Evolutionary conservation across 352 stramenopile genomes (phyloP).

Genomic region (Peronospora farinosa): DNA sequence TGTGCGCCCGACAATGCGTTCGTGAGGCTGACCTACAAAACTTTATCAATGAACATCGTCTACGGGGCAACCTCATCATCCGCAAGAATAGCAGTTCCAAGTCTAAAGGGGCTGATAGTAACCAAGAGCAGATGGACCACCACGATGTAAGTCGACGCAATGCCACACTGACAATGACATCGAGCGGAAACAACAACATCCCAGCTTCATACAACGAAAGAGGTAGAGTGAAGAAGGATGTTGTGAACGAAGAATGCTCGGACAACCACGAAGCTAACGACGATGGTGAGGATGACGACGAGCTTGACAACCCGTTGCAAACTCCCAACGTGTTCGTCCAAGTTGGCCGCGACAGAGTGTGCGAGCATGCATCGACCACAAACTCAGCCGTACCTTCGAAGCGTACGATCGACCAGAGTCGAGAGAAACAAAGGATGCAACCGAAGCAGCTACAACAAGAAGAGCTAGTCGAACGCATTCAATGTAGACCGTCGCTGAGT

Average conservation of each 20-base stretch:
- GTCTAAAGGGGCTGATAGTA: slow-evolving; percentile 9
- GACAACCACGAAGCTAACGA: slow-evolving; percentile 26
- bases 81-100: slow-evolving; percentile 26
- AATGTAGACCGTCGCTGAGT: slow-evolving; percentile 38
- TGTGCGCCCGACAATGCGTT: slow-evolving; percentile 70
- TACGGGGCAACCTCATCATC: slow-evolving; percentile 63
- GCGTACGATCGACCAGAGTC: slow-evolving; percentile 27
- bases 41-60: slow-evolving; percentile 74
- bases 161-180: slow-evolving; percentile 16
- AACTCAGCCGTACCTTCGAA: slow-evolving; percentile 37
- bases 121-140: slow-evolving; percentile 17
- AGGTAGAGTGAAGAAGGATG: slow-evolving; percentile 11
- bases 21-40: slow-evolving; percentile 72
- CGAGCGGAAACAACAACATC: slow-evolving; percentile 26
- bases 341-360: slow-evolving; percentile 33
- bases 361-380: slow-evolving; percentile 24
- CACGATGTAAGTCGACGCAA: slow-evolving; percentile 9
- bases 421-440: slow-evolving; percentile 19
- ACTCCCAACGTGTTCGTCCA: slow-evolving; percentile 47
- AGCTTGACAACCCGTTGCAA: slow-evolving; percentile 28
- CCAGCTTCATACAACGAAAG: slow-evolving; percentile 16
- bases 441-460: slow-evolving; percentile 11
- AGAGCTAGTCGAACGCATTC: slow-evolving; percentile 40
- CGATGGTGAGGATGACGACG: slow-evolving; percentile 21
- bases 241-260: slow-evolving; percentile 20